Evolutionary conservation across 345 rosid species (phyloP).

Genomic region (Durio zibethinus): DNA sequence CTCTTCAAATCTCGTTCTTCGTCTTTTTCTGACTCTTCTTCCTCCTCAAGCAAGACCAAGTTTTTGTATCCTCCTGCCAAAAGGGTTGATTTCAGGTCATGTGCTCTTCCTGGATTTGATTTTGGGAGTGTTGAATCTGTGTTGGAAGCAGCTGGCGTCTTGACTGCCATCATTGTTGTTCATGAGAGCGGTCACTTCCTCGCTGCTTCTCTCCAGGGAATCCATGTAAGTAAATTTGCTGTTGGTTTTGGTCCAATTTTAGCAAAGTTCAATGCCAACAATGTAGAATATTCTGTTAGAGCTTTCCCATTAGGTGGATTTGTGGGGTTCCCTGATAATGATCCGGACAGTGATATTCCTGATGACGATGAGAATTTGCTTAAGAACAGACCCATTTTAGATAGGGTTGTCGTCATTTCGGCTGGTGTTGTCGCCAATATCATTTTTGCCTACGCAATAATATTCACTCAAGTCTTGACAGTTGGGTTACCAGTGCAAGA

Average conservation of each 20-base stretch:
- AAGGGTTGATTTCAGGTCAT: slow-evolving; percentile 40
- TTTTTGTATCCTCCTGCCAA: slow-evolving; percentile 33
- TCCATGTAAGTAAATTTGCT: slow-evolving; percentile 94
- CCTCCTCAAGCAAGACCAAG: slow-evolving; percentile 37
- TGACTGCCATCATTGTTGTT: slow-evolving; percentile 83
- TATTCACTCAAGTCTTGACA: slow-evolving; percentile 73
- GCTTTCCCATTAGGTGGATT: slow-evolving; percentile 95
- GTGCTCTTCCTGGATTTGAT: slow-evolving; percentile 69
- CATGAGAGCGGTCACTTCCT: slow-evolving; percentile 91
- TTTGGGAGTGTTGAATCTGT: slow-evolving; percentile 65
- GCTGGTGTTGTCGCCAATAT: slow-evolving; percentile 92
- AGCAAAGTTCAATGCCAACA: slow-evolving; percentile 77
- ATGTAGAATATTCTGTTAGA: slow-evolving; percentile 83
- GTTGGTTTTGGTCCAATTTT: slow-evolving; percentile 93
- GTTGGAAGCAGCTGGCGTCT: slow-evolving; percentile 71
- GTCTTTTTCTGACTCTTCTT: slow-evolving; percentile 26
- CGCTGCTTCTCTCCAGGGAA: slow-evolving; percentile 92
- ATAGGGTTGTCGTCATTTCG: slow-evolving; percentile 75
- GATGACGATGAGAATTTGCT: slow-evolving; percentile 75
- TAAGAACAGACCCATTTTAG: slow-evolving; percentile 83
- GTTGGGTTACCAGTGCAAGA: slow-evolving; percentile 96
- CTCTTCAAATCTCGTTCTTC: slow-evolving; percentile 42
- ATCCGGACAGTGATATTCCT: slow-evolving; percentile 85
- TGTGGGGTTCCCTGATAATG: slow-evolving; percentile 96
- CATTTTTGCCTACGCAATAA: slow-evolving; percentile 71